Conservation (phyloP, 345 rosid genomes). For the Jatropha curcas region DNA sequence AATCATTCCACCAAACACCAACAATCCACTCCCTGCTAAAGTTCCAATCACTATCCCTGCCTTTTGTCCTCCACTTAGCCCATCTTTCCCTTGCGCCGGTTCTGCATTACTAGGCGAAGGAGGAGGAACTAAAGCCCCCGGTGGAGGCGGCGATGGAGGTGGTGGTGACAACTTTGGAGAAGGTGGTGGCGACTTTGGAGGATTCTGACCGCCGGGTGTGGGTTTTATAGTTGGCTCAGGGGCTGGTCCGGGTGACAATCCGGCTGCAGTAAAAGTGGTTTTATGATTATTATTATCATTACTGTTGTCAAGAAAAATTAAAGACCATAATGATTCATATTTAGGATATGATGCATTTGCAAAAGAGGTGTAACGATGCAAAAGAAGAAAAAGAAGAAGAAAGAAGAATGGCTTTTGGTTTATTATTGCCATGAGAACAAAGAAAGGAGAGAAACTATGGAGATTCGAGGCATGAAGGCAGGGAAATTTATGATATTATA, state of each 20-base stretch:
- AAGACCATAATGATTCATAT: background rate
- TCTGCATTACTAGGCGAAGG: background rate
- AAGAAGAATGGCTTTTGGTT: background rate
- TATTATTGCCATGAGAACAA: background rate
- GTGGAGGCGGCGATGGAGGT: background rate
- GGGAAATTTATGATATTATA: background rate
- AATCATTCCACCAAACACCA: slow-evolving; percentile 10
- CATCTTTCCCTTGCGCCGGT: background rate
- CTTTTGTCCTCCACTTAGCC: slow-evolving; percentile 18
- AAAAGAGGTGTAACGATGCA: background rate
- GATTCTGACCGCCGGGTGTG: too few species aligned
- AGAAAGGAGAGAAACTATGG: background rate
- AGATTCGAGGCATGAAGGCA: background rate
- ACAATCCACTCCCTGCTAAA: slow-evolving; percentile 3
- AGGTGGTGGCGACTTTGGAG: background rate
- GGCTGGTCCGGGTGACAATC: background rate
- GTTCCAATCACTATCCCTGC: slow-evolving; percentile 11
- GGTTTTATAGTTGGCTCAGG: too few species aligned
- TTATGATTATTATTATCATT: too few species aligned
- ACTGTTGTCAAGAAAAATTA: background rate
- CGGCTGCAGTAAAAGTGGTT: too few species aligned
- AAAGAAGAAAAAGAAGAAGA: background rate
- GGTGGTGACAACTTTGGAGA: background rate
- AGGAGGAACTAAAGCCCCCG: background rate
- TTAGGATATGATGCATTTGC: too few species aligned